These are phyloP conservation scores for Barnettozyma pratensis DNA, from an alignment of 805 yeast species.

Conservation along the genomic window DNA sequence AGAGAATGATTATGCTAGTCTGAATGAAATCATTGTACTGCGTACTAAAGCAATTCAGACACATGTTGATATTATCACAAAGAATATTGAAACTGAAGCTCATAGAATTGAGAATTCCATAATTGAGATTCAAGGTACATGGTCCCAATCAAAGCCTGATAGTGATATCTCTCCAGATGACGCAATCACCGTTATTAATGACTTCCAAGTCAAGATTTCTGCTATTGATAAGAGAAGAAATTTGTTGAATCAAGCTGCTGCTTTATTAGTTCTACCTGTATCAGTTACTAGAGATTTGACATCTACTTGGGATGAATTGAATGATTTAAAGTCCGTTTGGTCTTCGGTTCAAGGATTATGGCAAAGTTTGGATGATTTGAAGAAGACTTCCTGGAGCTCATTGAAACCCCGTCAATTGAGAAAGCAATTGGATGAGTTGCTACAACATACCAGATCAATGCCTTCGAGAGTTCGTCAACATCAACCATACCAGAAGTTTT, in stretches of 20 bases:
- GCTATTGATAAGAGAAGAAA: conserved; percentile 15
- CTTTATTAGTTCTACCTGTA: conserved; percentile 30
- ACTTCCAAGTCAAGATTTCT: conserved; percentile 28
- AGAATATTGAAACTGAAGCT: conserved; percentile 38
- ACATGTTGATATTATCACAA: conserved; percentile 36
- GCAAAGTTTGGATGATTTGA: conserved; percentile 39
- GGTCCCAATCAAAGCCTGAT: conserved; percentile 47
- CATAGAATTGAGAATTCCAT: conserved; percentile 31
- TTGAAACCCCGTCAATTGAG: conserved; percentile 42
- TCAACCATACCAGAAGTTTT: conserved; percentile 60
- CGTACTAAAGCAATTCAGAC: conserved; percentile 35
- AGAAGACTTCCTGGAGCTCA: conserved; percentile 42
- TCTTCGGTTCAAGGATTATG: conserved; percentile 47
- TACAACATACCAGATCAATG: conserved; percentile 41
- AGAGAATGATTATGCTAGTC: conserved; percentile 39
- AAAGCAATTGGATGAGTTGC: conserved; percentile 44
- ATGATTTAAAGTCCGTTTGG: conserved; percentile 62
- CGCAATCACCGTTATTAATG: conserved; percentile 33
- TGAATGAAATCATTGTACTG: conserved; percentile 33
- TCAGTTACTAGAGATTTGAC: conserved; percentile 26
- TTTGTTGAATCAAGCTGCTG: conserved; percentile 27
- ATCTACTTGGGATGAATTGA: conserved; percentile 41
- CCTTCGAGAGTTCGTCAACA: conserved; percentile 61
- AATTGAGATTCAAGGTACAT: conserved; percentile 29
- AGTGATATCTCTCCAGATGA: conserved; percentile 36